phyloP scores from a whole-genome alignment of 2,329 filamentous ascomycete genomes.

The Corynespora cassiicola region DNA sequence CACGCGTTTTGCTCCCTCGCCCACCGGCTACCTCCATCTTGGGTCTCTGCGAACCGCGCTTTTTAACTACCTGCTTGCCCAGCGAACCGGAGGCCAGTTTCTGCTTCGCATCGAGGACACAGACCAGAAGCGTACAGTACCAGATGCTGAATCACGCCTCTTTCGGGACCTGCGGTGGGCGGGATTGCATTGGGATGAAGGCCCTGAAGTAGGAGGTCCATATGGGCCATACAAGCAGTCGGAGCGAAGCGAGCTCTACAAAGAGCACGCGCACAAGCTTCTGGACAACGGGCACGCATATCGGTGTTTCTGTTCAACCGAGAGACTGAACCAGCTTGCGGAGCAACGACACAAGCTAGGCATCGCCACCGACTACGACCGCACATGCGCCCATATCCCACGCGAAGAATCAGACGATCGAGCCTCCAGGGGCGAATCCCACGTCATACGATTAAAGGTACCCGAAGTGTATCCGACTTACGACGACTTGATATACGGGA shows the following conservation, averaged over 20 bases:
- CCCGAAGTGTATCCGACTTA: constrained; percentile 69
- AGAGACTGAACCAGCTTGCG: constrained; percentile 73
- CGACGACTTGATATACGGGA: constrained; percentile 80
- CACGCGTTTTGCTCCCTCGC: constrained; percentile 93
- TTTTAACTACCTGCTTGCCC: constrained; percentile 94
- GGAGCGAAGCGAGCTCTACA: constrained; percentile 76
- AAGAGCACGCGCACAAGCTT: constrained; percentile 71
- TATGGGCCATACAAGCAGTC: constrained; percentile 91
- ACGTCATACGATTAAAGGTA: constrained; percentile 78
- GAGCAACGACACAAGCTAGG: constrained; percentile 66
- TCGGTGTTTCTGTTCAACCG: constrained; percentile 86
- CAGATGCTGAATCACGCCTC: constrained; percentile 78
- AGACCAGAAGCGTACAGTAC: constrained; percentile 84
- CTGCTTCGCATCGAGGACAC: constrained; percentile 93
- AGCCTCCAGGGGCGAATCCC: constrained; percentile 70
- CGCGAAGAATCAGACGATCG: constrained; percentile 72
- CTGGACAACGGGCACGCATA: constrained; percentile 79
- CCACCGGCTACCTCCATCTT: constrained; percentile 91
- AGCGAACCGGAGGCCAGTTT: constrained; percentile 87
- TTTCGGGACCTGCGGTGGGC: constrained; percentile 87
- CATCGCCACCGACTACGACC: constrained; percentile 68
- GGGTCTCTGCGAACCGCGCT: constrained; percentile 90
- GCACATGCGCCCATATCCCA: constrained; percentile 74
- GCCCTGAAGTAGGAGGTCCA: constrained; percentile 79
- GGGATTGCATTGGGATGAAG: constrained; percentile 91